Evolutionary conservation across 169 alveolate species (phyloP), one percentile per base, ranked within the genome.

Genomic region (Plasmodium blacklocki): DNA sequence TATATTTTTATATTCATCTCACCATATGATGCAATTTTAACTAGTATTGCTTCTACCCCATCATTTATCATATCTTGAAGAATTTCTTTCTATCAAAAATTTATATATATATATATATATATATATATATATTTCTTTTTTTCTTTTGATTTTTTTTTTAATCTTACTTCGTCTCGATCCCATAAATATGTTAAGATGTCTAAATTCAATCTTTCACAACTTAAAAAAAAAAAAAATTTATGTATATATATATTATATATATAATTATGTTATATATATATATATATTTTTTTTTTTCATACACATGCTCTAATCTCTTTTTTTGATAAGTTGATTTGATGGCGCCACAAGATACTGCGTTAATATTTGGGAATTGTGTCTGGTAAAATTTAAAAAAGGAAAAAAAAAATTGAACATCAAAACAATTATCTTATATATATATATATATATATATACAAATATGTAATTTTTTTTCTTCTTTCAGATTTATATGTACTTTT

Each of bases 291-390:
- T 73, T 68, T 63, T 98, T 58, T 56, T 86, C 92, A 74, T 98
- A 98, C 93, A 98, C 98, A 92, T 98, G 96, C 91, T 98, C 99
- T 18, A 98, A 98, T 91, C 99, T 96, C 71, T 94, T 94, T 80
- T 98, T 97, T 90, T 98, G 99, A 88, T 98, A 99, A 66, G 97
- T 97, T 12, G 99, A 98, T 80, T 97, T 95, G n/a, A 98, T 98
- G 47, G 99, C 99, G 3, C 99, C 99, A 73, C 98, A 59, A 93
- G 91, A 83, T 56, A 83, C 91, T 68, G 91, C 91, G 56, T 83
- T 52, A 54, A 83, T 47, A 45, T 50, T 71, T 21, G 91, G 83
- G 47, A 56, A 83, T 59, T 83, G 67, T 19, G 83, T 54, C 91
- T 83, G 29, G 32, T 3, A 83, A 56, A 4, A 26, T 26, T 26